Percentiles rank a stretch among this genome's conserved stretches.
Conservation (phyloP, 2,329 filamentous ascomycete species). For the Pestalotiopsis sp. region DNA sequence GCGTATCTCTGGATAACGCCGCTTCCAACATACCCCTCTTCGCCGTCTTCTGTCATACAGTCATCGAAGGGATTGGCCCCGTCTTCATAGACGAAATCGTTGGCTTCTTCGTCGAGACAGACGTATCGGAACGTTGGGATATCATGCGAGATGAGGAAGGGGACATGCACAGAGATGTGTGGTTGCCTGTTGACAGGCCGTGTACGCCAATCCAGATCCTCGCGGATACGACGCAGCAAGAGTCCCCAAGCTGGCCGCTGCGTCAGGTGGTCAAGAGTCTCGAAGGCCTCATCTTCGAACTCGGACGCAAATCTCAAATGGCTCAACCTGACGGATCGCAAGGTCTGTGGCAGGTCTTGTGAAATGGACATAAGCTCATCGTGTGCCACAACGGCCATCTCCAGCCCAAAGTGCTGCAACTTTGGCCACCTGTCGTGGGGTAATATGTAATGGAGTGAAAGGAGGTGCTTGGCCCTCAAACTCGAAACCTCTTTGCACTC, state of each 20-base stretch:
- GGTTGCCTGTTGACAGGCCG: neutral
- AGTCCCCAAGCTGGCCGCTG: neutral
- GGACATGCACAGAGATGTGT: neutral
- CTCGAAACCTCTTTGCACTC: neutral
- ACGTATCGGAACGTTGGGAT: neutral
- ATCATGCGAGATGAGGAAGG: neutral
- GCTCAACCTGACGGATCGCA: neutral
- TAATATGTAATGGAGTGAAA: neutral
- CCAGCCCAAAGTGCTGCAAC: neutral
- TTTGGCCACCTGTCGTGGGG: neutral
- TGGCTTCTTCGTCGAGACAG: neutral
- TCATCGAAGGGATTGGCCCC: neutral
- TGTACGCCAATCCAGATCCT: neutral
- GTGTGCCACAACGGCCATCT: neutral
- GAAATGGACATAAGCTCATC: neutral
- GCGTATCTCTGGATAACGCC: neutral
- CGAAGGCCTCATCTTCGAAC: too few relatives aligned
- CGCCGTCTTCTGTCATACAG: neutral
- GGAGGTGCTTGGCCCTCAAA: neutral
- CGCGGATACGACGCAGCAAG: neutral
- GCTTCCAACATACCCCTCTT: too few relatives aligned
- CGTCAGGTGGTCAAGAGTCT: too few relatives aligned
- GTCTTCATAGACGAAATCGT: neutral
- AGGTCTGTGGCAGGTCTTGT: neutral
- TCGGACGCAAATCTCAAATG: neutral